Conservation (phyloP, 306 rosid species). For the Prunus mongolica region DNA sequence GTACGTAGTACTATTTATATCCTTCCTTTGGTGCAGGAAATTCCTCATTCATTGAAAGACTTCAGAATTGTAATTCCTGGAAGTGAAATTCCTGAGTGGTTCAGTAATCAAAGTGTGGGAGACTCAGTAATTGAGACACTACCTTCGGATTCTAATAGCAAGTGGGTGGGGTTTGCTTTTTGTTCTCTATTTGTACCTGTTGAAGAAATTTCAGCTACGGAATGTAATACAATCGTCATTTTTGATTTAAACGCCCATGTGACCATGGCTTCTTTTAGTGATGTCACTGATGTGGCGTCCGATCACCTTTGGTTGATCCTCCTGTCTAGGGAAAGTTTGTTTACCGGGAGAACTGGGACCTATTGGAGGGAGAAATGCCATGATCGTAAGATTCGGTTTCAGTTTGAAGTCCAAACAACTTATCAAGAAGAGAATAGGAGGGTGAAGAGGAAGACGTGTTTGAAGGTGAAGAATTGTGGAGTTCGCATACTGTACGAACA, state of each 20-base stretch:
- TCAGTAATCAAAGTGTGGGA: not conserved
- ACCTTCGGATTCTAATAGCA: not conserved
- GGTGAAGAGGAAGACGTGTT: too few species aligned
- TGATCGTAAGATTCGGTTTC: not conserved
- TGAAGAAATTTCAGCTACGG: not conserved
- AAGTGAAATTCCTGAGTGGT: constrained; percentile 8
- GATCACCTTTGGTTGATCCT: not conserved
- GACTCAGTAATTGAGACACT: not conserved
- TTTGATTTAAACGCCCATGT: too few species aligned
- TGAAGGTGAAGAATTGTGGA: not conserved
- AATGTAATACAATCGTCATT: too few species aligned
- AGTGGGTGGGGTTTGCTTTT: not conserved
- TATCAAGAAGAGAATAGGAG: too few species aligned
- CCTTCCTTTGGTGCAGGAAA: too few species aligned
- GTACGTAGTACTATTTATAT: too few species aligned
- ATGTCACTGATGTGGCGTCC: not conserved
- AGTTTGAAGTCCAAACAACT: not conserved
- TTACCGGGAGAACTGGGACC: too few species aligned
- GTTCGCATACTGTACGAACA: not conserved
- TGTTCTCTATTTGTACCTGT: not conserved
- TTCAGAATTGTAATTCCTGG: constrained; percentile 1
- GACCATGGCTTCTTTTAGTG: too few species aligned
- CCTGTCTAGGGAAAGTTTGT: rapidly evolving
- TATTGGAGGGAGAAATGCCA: not conserved
- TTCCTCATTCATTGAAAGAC: too few species aligned